These are phyloP conservation scores for Furcasterigmium sp. DNA, from an alignment of 2,329 filamentous ascomycete species.

Conservation along the genomic window DNA sequence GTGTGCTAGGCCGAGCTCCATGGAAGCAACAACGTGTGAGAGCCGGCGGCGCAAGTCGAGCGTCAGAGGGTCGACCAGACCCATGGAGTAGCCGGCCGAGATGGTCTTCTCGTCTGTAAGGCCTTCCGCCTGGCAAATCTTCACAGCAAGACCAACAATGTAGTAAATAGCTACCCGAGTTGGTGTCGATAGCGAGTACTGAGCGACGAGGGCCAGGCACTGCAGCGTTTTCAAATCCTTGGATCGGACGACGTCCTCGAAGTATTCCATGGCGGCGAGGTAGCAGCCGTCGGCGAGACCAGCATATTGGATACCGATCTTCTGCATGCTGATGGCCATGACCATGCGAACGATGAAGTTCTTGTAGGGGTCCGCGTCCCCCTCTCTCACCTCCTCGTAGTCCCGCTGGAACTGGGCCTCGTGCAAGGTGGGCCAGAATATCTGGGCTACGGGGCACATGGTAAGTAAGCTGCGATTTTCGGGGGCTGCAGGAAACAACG, in stretches of 20 bases:
- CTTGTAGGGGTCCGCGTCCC: constrained; percentile 71
- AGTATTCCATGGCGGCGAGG: constrained; percentile 76
- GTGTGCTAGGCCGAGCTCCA: constrained; percentile 86
- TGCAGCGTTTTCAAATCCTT: constrained; percentile 90
- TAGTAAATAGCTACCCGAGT: constrained; percentile 92
- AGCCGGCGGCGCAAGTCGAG: constrained; percentile 86
- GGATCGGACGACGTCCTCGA: constrained; percentile 77
- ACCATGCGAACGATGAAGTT: constrained; percentile 90
- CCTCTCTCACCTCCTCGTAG: constrained; percentile 74
- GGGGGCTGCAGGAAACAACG: no score
- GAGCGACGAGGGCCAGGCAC: constrained; percentile 79
- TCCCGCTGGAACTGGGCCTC: constrained; percentile 73
- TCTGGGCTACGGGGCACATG: constrained; percentile 57
- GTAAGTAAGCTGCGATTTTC: constrained; percentile 12
- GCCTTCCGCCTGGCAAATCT: constrained; percentile 84
- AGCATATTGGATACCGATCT: constrained; percentile 83
- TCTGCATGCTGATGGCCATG: constrained; percentile 90
- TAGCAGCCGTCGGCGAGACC: constrained; percentile 94
- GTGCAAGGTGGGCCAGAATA: constrained; percentile 82
- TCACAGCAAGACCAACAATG: constrained; percentile 80
- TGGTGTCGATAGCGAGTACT: constrained; percentile 89
- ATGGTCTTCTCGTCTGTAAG: constrained; percentile 88
- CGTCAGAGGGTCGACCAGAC: constrained; percentile 62
- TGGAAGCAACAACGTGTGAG: constrained; percentile 81
- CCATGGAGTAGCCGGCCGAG: constrained; percentile 52